A percentile compares a stretch with the other conserved stretches of the same genome.
Conservation (phyloP, 495 filamentous ascomycete genomes). For the Pyrenopolyporus hunteri region DNA sequence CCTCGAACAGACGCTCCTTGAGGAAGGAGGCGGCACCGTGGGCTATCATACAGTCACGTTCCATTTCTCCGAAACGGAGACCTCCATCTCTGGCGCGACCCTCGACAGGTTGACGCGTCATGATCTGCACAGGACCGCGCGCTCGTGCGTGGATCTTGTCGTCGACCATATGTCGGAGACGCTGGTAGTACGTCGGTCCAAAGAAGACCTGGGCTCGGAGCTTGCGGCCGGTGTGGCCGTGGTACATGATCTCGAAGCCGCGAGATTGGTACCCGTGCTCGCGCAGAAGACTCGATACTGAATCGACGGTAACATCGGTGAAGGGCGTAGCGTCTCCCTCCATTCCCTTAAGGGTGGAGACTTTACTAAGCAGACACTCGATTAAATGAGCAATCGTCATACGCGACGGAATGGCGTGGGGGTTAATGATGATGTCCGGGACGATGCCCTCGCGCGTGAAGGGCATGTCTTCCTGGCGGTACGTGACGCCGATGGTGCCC, state of each 20-base stretch:
- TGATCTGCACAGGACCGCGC: slow-evolving; percentile 92
- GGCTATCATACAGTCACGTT: slow-evolving; percentile 99
- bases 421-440: slow-evolving; percentile 98
- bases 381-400: slow-evolving; percentile 99
- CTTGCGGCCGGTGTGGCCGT: slow-evolving; percentile 95
- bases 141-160: slow-evolving; percentile 99
- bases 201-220: slow-evolving; percentile 93
- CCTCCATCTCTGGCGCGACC: slow-evolving; percentile 97
- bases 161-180: slow-evolving; percentile 98
- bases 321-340: slow-evolving; percentile 99
- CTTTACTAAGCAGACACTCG: slow-evolving; percentile 96
- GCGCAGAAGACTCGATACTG: slow-evolving; percentile 86
- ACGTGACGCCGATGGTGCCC: slow-evolving; percentile 98
- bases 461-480: slow-evolving; percentile 97
- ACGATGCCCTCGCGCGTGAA: slow-evolving; percentile 91
- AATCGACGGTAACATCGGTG: slow-evolving; percentile 95
- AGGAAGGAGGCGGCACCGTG: slow-evolving; percentile 96
- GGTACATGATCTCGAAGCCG: slow-evolving; percentile 98
- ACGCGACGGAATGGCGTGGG: slow-evolving; percentile 98
- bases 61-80: slow-evolving; percentile 99
- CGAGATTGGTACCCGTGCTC: slow-evolving; percentile 94
- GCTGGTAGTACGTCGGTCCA: slow-evolving; percentile 98
- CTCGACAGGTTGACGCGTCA: slow-evolving; percentile 98
- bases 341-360: slow-evolving; percentile 83
- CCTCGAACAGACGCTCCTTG: slow-evolving; percentile 96